Conservation (phyloP, 2,329 filamentous ascomycete genomes). For the Hypoxylon sp. region DNA sequence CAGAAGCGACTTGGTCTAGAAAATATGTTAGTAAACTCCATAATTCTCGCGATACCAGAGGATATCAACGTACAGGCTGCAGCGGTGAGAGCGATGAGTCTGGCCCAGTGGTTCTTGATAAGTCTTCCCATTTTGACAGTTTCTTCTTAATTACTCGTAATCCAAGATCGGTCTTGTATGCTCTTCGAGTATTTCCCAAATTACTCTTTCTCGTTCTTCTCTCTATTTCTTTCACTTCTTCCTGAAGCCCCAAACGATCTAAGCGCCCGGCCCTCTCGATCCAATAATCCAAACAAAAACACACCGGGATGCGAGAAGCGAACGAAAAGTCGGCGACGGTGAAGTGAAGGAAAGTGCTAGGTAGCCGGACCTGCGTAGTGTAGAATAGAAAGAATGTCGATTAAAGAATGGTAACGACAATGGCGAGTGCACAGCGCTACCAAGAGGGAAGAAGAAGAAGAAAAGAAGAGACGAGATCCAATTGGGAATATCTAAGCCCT, state of each 20-base stretch:
- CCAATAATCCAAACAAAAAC: conserved; percentile 31
- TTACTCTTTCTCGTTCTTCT: conserved; percentile 37
- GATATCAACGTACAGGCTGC: conserved; percentile 63
- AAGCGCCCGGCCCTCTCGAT: conserved; percentile 37
- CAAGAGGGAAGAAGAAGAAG: conserved; percentile 51
- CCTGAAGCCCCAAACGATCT: conserved; percentile 42
- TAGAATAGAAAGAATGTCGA: conserved; percentile 57
- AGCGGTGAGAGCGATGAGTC: conserved; percentile 90
- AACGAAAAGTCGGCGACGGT: conserved; percentile 29
- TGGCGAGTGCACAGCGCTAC: conserved; percentile 65
- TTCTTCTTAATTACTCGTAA: conserved; percentile 36
- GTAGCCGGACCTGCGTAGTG: conserved; percentile 67
- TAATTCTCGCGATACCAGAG: conserved; percentile 4
- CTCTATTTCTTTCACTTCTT: conserved; percentile 38
- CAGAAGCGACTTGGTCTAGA: conserved; percentile 86
- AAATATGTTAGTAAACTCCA: conserved; percentile 47
- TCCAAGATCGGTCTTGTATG: conserved; percentile 36
- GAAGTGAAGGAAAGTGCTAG: conserved; percentile 53
- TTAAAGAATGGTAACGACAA: conserved; percentile 67
- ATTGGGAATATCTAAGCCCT: conserved; percentile 40
- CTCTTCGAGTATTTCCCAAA: conserved; percentile 37
- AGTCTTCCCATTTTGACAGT: conserved; percentile 84
- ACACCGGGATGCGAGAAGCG: conserved; percentile 43
- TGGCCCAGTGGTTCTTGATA: conserved; percentile 99
- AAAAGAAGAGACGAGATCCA: conserved; percentile 46